These are phyloP conservation scores for Sclerotinia glacialis DNA, from an alignment of 2,329 filamentous ascomycete species.

Conservation along the genomic window DNA sequence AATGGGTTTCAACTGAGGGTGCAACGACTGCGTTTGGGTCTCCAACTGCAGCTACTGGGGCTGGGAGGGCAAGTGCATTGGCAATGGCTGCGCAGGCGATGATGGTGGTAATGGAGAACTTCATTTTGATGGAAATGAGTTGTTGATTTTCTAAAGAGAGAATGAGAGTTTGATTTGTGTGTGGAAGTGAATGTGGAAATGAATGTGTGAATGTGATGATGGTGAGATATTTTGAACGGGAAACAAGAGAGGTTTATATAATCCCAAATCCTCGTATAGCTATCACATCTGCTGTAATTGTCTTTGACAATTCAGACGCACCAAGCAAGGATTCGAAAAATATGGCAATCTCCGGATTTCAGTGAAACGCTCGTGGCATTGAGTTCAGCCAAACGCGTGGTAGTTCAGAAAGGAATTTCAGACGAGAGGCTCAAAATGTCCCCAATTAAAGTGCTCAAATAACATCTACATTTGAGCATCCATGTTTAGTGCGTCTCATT, in stretches of 20 bases:
- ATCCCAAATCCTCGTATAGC: not conserved
- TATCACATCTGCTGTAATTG: not conserved
- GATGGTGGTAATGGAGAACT: not conserved
- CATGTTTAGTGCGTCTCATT: no score
- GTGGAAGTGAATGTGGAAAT: not conserved
- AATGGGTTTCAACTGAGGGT: not conserved
- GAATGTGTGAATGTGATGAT: not conserved
- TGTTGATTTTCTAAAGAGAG: not conserved
- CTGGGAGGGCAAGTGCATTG: not conserved
- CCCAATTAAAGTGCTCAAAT: no score
- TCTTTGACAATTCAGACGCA: not conserved
- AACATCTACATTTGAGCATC: no score
- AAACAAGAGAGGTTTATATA: conserved; percentile 1
- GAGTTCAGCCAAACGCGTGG: no score
- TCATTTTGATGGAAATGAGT: not conserved
- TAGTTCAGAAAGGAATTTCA: no score
- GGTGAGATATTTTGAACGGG: not conserved
- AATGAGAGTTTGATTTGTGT: not conserved
- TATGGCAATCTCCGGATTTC: not conserved
- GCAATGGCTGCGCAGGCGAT: not conserved
- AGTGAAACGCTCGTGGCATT: no score
- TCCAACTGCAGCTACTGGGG: no score
- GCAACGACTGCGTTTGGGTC: not conserved
- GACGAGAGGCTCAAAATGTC: no score
- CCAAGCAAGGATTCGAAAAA: not conserved